Percentiles rank a stretch among this genome's conserved stretches.
Conservation (phyloP, 202 grass and related monocot genomes). For the Miscanthus sacchariflorus region DNA sequence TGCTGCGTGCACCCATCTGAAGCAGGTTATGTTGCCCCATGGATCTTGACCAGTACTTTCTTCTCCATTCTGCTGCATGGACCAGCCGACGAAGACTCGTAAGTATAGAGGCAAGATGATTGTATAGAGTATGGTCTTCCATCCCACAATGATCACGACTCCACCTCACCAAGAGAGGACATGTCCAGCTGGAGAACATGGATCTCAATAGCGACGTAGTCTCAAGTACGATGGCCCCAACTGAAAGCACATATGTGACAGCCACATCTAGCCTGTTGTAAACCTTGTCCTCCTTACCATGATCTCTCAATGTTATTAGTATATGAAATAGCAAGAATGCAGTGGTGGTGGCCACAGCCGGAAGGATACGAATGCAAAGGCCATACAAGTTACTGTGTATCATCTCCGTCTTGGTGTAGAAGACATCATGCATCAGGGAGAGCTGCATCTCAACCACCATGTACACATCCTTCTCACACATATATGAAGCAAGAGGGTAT, state of each 20-base stretch:
- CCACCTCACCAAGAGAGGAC: too few species aligned
- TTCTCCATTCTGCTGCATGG: neutral
- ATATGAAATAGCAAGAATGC: constrained; percentile 30
- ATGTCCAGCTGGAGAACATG: too few species aligned
- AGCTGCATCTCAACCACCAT: constrained; percentile 47
- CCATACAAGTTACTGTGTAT: neutral
- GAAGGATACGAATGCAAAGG: neutral
- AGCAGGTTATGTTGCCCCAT: constrained; percentile 49
- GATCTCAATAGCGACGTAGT: too few species aligned
- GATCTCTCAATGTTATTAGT: too few species aligned
- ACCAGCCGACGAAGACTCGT: neutral
- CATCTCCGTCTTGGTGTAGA: neutral
- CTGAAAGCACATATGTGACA: constrained; percentile 41
- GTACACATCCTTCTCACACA: constrained; percentile 1
- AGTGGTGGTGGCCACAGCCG: neutral
- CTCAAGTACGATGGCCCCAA: constrained; percentile 35
- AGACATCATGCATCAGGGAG: constrained; percentile 1
- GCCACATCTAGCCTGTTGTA: constrained; percentile 30
- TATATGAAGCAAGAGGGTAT: too few species aligned
- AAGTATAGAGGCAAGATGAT: too few species aligned
- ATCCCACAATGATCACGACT: too few species aligned
- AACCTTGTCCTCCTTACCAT: too few species aligned
- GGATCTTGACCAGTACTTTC: constrained; percentile 40
- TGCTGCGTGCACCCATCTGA: neutral
- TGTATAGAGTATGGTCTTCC: too few species aligned